Base-by-base conservation (phyloP, 192 early-diverging fungal species). In the Paraglomus brasilianum region DNA sequence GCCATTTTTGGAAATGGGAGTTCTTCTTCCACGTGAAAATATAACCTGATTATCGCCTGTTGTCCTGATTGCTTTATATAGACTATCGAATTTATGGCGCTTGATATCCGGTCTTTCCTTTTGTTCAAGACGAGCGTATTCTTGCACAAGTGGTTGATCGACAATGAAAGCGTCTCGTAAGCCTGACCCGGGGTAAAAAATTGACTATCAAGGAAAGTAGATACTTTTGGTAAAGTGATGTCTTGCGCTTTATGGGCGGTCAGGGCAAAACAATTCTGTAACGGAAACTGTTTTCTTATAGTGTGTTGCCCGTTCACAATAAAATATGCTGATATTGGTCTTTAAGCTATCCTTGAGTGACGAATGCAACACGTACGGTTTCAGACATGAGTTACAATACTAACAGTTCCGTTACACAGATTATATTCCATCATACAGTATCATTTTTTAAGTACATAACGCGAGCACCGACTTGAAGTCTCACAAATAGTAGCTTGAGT, bases 201-300 rank as follows among this genome's bases (percentile, higher is more conserved):
- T 6, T 6, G 14, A 42, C 43, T 42, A 41, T 59, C 57, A 0
- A 59, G 13, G 4, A 17, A 42, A 38, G 36, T 13, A 41, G 57
- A 17, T 40, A 22, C 24, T 5, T 51, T n/a, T 21, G 50, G 50
- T 51, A 51, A 15, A 9, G 50, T 51, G 11, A 59, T 15, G 36
- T 41, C 57, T 59, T 59, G 57, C 36, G 22, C 36, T 59, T 59
- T 59, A 59, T 59, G 57, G 5, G 36, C 57, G 21, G 57, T 59
- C 13, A 59, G 36, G 22, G 38, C 39, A 59, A 59, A 59, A 14
- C 14, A 14, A 40, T 59, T 59, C 21, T 59, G 57, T 0, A 59
- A n/a, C 44, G 57, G 39, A 14, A 59, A 59, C 44, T 59, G 57
- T 40, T 2, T 40, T 59, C 39, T 24, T 42, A 14, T 15, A 39